A percentile compares a stretch with the other conserved stretches of the same genome.
Conservation (phyloP, 805 yeast species). For the Starmerella tilneyi region DNA sequence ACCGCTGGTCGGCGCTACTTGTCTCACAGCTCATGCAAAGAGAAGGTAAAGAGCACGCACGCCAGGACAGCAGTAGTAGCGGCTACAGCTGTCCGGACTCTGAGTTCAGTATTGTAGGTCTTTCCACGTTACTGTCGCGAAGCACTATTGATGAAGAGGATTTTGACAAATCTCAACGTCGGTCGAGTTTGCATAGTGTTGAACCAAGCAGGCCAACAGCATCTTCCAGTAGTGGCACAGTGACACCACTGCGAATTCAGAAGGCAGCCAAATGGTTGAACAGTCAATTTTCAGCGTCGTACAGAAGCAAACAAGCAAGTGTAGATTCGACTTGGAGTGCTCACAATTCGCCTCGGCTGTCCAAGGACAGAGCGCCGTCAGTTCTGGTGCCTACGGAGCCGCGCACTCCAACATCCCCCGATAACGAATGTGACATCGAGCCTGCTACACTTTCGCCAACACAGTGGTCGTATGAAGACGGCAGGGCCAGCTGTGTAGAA, state of each 20-base stretch:
- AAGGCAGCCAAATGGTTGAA: slow-evolving; percentile 1
- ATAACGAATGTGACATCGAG: no score
- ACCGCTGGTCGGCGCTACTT: no score
- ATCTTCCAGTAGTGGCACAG: not conserved
- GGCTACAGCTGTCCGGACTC: not conserved
- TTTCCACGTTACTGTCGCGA: not conserved
- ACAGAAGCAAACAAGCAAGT: not conserved
- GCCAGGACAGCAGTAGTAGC: slow-evolving; percentile 1
- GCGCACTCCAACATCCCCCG: no score
- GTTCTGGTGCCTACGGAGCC: no score
- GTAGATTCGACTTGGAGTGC: not conserved
- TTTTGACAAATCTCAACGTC: no score
- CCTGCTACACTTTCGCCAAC: no score
- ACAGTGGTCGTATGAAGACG: no score
- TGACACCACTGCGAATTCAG: not conserved
- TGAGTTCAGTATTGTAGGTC: not conserved
- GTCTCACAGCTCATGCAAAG: no score
- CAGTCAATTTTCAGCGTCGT: not conserved
- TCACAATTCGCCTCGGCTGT: no score
- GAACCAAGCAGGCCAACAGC: not conserved
- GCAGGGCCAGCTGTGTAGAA: no score
- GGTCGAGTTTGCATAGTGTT: no score
- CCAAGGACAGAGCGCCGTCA: no score
- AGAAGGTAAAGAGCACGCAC: slow-evolving; percentile 1
- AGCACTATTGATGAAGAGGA: not conserved